Evolutionary conservation across 306 rosid species (phyloP).

Genomic region (Herpetospermum pedunculosum): DNA sequence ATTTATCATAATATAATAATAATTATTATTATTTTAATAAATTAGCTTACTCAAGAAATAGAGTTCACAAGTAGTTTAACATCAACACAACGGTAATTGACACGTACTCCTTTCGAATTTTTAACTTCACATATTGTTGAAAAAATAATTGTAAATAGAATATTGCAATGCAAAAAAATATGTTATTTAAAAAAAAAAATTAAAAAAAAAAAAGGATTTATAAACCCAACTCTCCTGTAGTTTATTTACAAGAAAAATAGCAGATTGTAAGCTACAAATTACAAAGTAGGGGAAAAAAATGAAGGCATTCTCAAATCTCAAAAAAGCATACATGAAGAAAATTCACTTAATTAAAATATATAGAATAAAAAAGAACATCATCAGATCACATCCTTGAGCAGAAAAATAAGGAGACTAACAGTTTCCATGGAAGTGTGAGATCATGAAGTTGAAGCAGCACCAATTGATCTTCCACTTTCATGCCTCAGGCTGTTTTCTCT

Average conservation of each 20-base stretch:
- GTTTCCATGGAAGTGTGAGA: constrained; percentile 1
- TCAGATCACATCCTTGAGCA: not conserved
- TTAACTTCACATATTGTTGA: too few species aligned
- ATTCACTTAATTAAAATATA: not conserved
- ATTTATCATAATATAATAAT: too few species aligned
- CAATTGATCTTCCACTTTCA: constrained; percentile 23
- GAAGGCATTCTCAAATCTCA: constrained; percentile 1
- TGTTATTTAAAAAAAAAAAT: not conserved
- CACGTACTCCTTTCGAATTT: too few species aligned
- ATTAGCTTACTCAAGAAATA: too few species aligned
- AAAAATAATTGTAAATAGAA: not conserved
- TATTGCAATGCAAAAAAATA: not conserved
- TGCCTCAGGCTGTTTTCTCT: constrained; percentile 82
- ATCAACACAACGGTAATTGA: too few species aligned
- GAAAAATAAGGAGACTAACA: not conserved
- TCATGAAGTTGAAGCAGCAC: constrained; percentile 39
- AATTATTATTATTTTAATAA: too few species aligned
- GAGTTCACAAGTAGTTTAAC: too few species aligned
- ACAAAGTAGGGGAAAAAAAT: not conserved
- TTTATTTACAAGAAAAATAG: not conserved
- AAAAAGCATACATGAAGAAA: not conserved
- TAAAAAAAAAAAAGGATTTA: not conserved
- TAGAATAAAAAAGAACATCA: not conserved
- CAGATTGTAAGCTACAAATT: not conserved
- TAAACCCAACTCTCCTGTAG: not conserved